These are phyloP conservation scores for Acrasis kona DNA, from an alignment of 78 protist species.

Conservation along the genomic window DNA sequence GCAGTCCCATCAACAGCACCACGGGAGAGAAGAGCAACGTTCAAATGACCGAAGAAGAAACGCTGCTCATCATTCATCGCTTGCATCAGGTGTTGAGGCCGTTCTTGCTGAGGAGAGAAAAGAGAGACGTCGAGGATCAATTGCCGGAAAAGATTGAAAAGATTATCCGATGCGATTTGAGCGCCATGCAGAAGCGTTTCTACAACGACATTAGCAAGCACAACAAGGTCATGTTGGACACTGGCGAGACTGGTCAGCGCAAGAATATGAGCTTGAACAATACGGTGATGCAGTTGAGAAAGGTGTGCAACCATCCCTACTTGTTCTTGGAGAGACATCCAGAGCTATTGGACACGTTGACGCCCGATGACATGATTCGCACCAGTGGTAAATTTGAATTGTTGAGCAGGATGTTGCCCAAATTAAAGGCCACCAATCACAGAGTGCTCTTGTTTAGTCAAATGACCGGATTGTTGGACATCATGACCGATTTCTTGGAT, in stretches of 20 bases:
- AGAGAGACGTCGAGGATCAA: constrained; percentile 81
- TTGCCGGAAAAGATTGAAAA: constrained; percentile 21
- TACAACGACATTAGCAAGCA: neutral
- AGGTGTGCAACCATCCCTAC: constrained; percentile 51
- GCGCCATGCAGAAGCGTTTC: neutral
- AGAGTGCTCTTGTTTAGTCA: constrained; percentile 74
- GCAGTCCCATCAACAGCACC: constrained; percentile 33
- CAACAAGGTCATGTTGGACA: neutral
- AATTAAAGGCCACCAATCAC: constrained; percentile 20
- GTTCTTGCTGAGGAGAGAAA: constrained; percentile 88
- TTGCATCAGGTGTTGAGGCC: constrained; percentile 82
- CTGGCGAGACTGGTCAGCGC: neutral
- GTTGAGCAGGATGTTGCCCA: constrained; percentile 71
- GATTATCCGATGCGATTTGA: constrained; percentile 14
- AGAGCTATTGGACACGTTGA: constrained; percentile 83
- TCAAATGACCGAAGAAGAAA: constrained; percentile 29
- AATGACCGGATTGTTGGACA: constrained; percentile 93
- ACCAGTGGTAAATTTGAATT: constrained; percentile 81
- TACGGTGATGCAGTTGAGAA: constrained; percentile 27
- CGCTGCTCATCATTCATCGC: constrained; percentile 34
- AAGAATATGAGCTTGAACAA: constrained; percentile 16
- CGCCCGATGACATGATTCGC: constrained; percentile 83
- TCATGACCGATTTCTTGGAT: constrained; percentile 81
- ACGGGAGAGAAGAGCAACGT: constrained; percentile 43
- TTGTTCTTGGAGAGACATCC: constrained; percentile 72